Conservation (phyloP, 2,329 filamentous ascomycete species). For the Colletotrichum shisoi region DNA sequence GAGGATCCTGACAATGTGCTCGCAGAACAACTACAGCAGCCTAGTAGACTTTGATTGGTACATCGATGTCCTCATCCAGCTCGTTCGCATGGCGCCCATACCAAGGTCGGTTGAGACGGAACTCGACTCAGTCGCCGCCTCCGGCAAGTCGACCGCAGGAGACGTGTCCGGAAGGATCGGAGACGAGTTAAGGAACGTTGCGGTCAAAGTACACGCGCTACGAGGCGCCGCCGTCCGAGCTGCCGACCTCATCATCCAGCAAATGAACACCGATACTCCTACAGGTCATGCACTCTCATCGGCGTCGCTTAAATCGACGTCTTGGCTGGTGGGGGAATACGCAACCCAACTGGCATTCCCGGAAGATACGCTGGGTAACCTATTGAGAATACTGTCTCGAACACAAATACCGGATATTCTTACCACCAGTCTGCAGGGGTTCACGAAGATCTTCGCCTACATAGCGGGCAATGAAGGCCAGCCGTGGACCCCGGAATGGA, state of each 20-base stretch:
- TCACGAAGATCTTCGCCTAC: constrained; percentile 82
- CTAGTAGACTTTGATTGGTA: constrained; percentile 97
- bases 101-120: constrained; percentile 54
- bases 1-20: constrained; percentile 87
- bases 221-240: constrained; percentile 81
- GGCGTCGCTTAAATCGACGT: constrained; percentile 76
- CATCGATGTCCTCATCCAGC: constrained; percentile 84
- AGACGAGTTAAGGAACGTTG: constrained; percentile 84
- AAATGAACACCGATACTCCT: constrained; percentile 61
- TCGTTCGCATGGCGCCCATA: constrained; percentile 75
- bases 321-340: constrained; percentile 92
- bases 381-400: constrained; percentile 72
- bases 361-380: constrained; percentile 74
- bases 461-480: constrained; percentile 71
- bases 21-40: constrained; percentile 84
- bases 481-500: constrained; percentile 76
- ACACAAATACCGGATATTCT: constrained; percentile 70
- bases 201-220: constrained; percentile 88
- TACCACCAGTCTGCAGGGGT: constrained; percentile 81
- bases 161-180: constrained; percentile 77
- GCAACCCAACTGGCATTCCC: constrained; percentile 74
- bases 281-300: constrained; percentile 65
- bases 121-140: constrained; percentile 45
- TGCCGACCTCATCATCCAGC: constrained; percentile 76
- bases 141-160: constrained; percentile 45